Conservation (phyloP, 495 filamentous ascomycete genomes). For the Amniculicola lignicola region DNA sequence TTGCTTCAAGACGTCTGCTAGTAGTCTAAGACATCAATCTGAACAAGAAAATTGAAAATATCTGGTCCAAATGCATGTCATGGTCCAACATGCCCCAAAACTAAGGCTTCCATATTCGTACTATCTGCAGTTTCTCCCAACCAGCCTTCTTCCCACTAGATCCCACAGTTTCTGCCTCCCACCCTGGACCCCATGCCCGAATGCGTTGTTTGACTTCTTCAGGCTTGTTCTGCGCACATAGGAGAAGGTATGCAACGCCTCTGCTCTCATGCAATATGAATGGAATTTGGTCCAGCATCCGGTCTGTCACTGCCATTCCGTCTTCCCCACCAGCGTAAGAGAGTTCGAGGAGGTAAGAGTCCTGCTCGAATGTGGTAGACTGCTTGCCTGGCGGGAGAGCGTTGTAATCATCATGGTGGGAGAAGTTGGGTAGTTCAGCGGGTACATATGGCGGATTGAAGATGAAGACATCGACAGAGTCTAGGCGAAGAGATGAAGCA, state of each 20-base stretch:
- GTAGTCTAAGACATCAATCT: too few species aligned
- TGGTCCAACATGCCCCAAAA: background rate
- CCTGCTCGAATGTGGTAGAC: constrained; percentile 55
- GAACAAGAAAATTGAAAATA: background rate
- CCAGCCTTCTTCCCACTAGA: constrained; percentile 80
- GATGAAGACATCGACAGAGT: constrained; percentile 73
- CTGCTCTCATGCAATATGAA: constrained; percentile 54
- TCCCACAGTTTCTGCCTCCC: constrained; percentile 76
- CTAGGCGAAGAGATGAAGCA: constrained; percentile 51
- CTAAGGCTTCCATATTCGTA: constrained; percentile 82
- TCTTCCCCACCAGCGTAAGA: constrained; percentile 84
- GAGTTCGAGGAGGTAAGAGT: constrained; percentile 77
- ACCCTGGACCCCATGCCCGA: constrained; percentile 53
- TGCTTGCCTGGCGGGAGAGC: constrained; percentile 36
- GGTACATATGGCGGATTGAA: constrained; percentile 99
- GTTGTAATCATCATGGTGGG: constrained; percentile 35
- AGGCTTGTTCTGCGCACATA: constrained; percentile 84
- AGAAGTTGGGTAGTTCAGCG: constrained; percentile 60
- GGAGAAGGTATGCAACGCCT: constrained; percentile 83
- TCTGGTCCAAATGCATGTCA: background rate
- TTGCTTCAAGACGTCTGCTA: too few species aligned
- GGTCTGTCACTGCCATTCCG: constrained; percentile 89
- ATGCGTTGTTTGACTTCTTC: constrained; percentile 69
- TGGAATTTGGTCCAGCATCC: constrained; percentile 66
- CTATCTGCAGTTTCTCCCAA: constrained; percentile 84